A percentile compares a stretch with the other conserved stretches of the same genome.
Evolutionary conservation across 345 rosid genomes (phyloP).

Genomic region (Citrus unshiu): DNA sequence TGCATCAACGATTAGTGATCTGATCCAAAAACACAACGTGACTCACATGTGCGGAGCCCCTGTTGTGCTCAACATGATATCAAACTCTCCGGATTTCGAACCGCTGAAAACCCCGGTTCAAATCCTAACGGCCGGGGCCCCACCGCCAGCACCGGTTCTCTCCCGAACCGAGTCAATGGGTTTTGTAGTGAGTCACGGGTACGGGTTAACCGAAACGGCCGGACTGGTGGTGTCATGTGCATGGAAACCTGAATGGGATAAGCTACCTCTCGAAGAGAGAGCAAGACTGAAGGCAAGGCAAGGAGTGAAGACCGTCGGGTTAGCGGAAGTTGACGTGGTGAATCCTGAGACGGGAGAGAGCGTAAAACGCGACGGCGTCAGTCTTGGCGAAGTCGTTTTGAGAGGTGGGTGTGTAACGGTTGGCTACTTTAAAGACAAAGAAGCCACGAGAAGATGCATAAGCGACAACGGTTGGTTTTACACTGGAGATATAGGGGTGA

Average conservation of each 20-base stretch:
- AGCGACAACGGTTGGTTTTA: constrained; percentile 25
- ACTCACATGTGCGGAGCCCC: constrained; percentile 42
- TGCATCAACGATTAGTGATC: constrained; percentile 15
- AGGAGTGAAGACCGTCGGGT: constrained; percentile 22
- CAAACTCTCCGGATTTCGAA: constrained; percentile 18
- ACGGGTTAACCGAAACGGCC: constrained; percentile 36
- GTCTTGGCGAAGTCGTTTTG: constrained; percentile 29
- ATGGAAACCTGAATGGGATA: constrained; percentile 36
- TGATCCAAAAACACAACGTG: constrained; percentile 24
- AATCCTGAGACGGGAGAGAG: constrained; percentile 21
- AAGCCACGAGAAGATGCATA: constrained; percentile 22
- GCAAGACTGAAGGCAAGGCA: constrained; percentile 29
- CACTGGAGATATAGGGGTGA: constrained; percentile 33
- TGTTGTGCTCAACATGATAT: constrained; percentile 31
- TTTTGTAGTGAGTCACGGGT: constrained; percentile 32
- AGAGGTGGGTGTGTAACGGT: constrained; percentile 26
- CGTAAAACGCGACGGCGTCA: constrained; percentile 28
- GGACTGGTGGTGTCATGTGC: constrained; percentile 27
- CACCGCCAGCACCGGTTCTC: constrained; percentile 34
- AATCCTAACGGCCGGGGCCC: constrained; percentile 29
- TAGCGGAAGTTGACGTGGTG: constrained; percentile 26
- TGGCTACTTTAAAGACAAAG: constrained; percentile 30
- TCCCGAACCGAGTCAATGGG: constrained; percentile 26
- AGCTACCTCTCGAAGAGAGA: constrained; percentile 13
- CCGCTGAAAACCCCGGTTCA: constrained; percentile 19